A percentile compares a stretch with the other conserved stretches of the same genome.
Conservation (phyloP, 75 land plant genomes). For the Pseudotsuga menziesii region DNA sequence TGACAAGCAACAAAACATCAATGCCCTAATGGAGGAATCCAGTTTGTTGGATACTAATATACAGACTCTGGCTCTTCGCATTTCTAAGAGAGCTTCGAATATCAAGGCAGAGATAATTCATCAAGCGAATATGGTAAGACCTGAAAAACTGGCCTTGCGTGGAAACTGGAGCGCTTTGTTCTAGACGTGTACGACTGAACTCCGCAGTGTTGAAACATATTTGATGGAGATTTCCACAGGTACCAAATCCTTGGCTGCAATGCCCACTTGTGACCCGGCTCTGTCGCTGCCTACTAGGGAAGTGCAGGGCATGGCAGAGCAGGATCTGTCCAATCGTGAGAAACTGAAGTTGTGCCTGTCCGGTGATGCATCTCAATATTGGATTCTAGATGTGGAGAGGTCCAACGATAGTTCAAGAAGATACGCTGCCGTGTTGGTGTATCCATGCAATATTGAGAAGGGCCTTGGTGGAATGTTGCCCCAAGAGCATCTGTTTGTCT, state of each 20-base stretch:
- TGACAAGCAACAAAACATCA: neutral
- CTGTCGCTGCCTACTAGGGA: neutral
- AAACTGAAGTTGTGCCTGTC: neutral
- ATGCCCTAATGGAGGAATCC: neutral
- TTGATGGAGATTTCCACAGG: neutral
- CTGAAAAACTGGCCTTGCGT: neutral
- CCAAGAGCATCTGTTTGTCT: constrained; percentile 7
- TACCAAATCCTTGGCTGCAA: neutral
- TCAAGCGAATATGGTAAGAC: neutral
- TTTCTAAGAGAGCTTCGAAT: neutral
- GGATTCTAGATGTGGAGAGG: constrained; percentile 14
- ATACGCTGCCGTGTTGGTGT: constrained; percentile 29
- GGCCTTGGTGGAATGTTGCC: neutral
- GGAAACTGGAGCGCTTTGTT: neutral
- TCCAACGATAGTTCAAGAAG: neutral
- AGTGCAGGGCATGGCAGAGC: neutral
- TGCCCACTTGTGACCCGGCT: neutral
- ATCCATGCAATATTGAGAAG: constrained; percentile 18
- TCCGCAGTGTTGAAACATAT: neutral
- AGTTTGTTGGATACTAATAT: neutral
- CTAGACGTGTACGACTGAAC: neutral
- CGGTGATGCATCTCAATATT: constrained; percentile 10
- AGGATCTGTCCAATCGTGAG: neutral
- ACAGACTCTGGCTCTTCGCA: neutral
- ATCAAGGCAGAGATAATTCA: neutral